These are phyloP conservation scores for Ophiosphaerella herpotricha DNA, from an alignment of 2,329 filamentous ascomycete genomes.

Conservation along the genomic window DNA sequence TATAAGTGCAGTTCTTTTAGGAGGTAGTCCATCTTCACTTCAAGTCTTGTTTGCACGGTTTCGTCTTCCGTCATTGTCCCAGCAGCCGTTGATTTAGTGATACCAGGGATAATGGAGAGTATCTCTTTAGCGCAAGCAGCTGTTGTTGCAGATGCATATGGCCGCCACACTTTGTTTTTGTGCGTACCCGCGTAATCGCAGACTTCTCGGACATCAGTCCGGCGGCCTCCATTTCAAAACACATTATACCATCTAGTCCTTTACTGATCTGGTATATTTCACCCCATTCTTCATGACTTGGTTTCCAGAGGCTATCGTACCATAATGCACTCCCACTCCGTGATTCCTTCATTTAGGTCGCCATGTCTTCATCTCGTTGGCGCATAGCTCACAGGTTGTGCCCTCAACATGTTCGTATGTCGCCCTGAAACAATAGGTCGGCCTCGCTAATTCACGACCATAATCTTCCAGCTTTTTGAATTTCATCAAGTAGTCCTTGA, in stretches of 20 bases:
- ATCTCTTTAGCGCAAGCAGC: constrained; percentile 1
- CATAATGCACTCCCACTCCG: constrained; percentile 1
- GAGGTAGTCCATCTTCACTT: no score
- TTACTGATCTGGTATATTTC: constrained; percentile 4
- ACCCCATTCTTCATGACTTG: constrained; percentile 11
- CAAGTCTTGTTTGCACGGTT: no score
- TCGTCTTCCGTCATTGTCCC: no score
- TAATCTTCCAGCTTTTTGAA: no score
- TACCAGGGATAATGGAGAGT: background rate
- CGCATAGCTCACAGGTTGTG: constrained; percentile 7
- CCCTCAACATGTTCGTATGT: background rate
- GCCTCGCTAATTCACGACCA: no score
- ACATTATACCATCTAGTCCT: constrained; percentile 6
- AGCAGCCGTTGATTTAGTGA: no score
- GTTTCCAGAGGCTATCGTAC: constrained; percentile 12
- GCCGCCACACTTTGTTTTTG: background rate
- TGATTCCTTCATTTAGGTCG: background rate
- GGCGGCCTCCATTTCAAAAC: background rate
- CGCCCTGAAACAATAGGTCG: no score
- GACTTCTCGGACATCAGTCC: background rate
- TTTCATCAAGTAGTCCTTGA: no score
- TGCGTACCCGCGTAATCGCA: constrained; percentile 1
- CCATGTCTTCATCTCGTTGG: background rate
- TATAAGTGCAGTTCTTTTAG: no score
- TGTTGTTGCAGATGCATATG: background rate